Evolutionary conservation across 495 filamentous ascomycete species (phyloP).

Genomic region (Aspergillus carlsbadensis): DNA sequence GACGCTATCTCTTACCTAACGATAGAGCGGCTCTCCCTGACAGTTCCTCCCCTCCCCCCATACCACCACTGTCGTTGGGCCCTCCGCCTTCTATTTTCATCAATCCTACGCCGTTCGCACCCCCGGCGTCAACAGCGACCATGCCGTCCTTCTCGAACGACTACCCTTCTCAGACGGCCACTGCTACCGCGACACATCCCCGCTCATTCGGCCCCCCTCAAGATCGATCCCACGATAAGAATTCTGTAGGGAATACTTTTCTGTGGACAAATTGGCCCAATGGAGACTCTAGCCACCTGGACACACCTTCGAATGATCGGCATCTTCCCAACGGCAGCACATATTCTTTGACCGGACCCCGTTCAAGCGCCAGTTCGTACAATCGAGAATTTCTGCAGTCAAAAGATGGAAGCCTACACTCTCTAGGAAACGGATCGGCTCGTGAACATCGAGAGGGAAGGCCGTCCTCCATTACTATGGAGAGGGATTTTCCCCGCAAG

Average conservation of each 20-base stretch:
- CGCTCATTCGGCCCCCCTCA: conserved; percentile 40
- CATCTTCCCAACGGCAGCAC: conserved; percentile 42
- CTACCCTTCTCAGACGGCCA: conserved; percentile 32
- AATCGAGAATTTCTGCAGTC: conserved; percentile 49
- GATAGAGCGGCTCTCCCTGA: not conserved
- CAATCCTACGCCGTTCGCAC: conserved; percentile 7
- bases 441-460: conserved; percentile 42
- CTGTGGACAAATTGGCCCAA: conserved; percentile 50
- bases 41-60: not conserved
- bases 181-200: conserved; percentile 35
- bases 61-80: not conserved
- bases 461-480: conserved; percentile 37
- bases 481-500: conserved; percentile 28
- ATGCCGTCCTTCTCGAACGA: conserved; percentile 49
- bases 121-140: conserved; percentile 14
- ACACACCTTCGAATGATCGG: conserved; percentile 37
- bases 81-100: not conserved
- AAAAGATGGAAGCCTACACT: conserved; percentile 53
- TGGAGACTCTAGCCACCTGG: conserved; percentile 37
- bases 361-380: conserved; percentile 49
- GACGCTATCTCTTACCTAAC: conserved; percentile 7
- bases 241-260: conserved; percentile 47
- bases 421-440: conserved; percentile 45
- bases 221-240: conserved; percentile 47
- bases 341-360: conserved; percentile 47